phyloP scores from a whole-genome alignment of 2,329 filamentous ascomycete genomes.

The Immersiporthe knoxdaviesiana region DNA sequence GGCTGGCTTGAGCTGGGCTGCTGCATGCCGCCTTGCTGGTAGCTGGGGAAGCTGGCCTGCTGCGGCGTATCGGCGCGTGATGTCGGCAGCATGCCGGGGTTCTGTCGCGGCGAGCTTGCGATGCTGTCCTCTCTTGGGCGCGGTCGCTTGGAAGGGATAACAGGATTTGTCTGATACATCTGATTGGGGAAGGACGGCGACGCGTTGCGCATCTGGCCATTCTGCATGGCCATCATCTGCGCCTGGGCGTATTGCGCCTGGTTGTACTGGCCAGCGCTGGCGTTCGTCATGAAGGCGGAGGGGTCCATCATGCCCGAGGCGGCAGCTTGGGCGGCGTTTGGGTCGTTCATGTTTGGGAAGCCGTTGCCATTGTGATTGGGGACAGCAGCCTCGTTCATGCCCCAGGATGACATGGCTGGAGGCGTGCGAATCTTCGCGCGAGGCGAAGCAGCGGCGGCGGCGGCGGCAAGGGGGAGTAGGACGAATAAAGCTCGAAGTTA shows the following conservation, averaged over 20 bases:
- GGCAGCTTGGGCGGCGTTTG: slow-evolving; percentile 47
- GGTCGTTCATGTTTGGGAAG: slow-evolving; percentile 67
- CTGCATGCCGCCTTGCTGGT: slow-evolving; percentile 66
- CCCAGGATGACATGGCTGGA: slow-evolving; percentile 70
- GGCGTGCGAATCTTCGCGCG: slow-evolving; percentile 35
- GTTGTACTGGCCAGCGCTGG: slow-evolving; percentile 59
- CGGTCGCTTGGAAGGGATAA: slow-evolving; percentile 88
- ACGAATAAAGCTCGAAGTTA: slow-evolving; percentile 10
- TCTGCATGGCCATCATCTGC: slow-evolving; percentile 72
- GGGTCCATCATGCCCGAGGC: slow-evolving; percentile 67
- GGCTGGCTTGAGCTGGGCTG: slow-evolving; percentile 67
- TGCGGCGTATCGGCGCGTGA: slow-evolving; percentile 94
- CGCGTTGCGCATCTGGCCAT: slow-evolving; percentile 80
- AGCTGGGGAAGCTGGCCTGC: slow-evolving; percentile 72
- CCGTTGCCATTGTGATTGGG: slow-evolving; percentile 72
- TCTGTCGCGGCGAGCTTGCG: slow-evolving; percentile 78
- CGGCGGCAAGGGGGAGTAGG: slow-evolving; percentile 15
- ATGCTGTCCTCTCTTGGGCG: slow-evolving; percentile 82
- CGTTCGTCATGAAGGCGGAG: slow-evolving; percentile 64
- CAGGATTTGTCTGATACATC: slow-evolving; percentile 80
- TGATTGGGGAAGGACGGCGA: slow-evolving; percentile 79
- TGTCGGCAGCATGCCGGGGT: slow-evolving; percentile 72
- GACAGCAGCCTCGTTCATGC: slow-evolving; percentile 68
- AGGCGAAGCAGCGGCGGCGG: slow-evolving; percentile 24
- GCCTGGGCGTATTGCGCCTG: slow-evolving; percentile 53